Conservation (phyloP, 441 rosid genomes). For the Macaranga tanarius region DNA sequence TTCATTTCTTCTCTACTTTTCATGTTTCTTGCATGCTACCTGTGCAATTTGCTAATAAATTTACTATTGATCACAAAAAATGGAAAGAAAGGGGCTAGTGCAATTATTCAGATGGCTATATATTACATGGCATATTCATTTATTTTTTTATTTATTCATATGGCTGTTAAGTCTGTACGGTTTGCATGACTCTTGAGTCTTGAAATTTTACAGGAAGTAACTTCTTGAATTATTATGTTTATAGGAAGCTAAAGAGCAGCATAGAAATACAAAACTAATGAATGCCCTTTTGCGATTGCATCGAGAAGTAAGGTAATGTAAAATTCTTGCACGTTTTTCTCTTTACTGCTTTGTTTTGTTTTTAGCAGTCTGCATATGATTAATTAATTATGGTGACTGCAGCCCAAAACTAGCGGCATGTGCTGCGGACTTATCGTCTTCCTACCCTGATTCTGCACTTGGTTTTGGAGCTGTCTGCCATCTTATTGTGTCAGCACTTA, state of each 20-base stretch:
- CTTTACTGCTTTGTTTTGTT: slow-evolving; percentile 11
- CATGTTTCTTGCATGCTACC: background rate
- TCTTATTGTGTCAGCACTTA: slow-evolving; percentile 86
- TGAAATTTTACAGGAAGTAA: slow-evolving; percentile 17
- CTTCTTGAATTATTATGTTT: slow-evolving; percentile 26
- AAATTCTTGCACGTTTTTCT: slow-evolving; percentile 20
- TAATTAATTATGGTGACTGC: slow-evolving; percentile 32
- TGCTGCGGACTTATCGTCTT: slow-evolving; percentile 86
- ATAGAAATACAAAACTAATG: slow-evolving; percentile 87
- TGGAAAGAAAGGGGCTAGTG: background rate
- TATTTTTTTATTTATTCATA: no score
- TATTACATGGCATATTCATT: background rate
- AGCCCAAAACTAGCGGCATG: slow-evolving; percentile 96
- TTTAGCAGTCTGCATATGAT: slow-evolving; percentile 19
- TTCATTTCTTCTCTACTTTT: background rate
- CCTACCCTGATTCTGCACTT: slow-evolving; percentile 89
- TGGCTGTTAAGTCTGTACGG: background rate
- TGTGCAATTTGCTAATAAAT: background rate
- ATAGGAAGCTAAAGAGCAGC: slow-evolving; percentile 90
- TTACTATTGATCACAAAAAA: background rate
- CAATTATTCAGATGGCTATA: background rate
- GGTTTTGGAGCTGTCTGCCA: slow-evolving; percentile 97
- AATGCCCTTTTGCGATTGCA: slow-evolving; percentile 87
- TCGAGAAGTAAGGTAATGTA: slow-evolving; percentile 85
- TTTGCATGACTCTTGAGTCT: slow-evolving; percentile 8